A percentile compares a stretch with the other conserved stretches of the same genome.
These are phyloP conservation scores for Aureobasidium musti DNA, from an alignment of 2,329 filamentous ascomycete species.

Conservation along the genomic window DNA sequence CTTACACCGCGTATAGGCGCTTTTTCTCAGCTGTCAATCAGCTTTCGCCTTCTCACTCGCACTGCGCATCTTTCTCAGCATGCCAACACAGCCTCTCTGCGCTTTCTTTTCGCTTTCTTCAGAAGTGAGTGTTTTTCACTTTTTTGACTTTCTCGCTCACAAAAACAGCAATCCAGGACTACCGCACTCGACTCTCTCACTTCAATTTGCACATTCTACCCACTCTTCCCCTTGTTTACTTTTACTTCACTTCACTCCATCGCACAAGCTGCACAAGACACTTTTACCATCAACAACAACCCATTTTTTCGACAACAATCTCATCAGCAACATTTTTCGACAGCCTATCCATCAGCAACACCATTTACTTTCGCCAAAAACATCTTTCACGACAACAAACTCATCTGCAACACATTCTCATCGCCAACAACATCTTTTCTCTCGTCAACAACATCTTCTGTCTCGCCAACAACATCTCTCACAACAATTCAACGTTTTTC, in stretches of 20 bases:
- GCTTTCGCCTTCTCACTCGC: background rate
- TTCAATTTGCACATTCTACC: background rate
- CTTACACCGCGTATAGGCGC: background rate
- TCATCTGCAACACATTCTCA: background rate
- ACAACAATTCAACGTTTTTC: background rate
- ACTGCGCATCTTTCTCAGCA: background rate
- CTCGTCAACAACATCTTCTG: background rate
- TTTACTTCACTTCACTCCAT: background rate
- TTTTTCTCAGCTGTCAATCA: background rate
- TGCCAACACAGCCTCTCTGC: background rate
- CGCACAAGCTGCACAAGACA: slow-evolving; percentile 8
- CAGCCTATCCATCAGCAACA: background rate
- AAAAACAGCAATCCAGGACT: background rate
- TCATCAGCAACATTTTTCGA: slow-evolving; percentile 1
- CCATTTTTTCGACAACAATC: background rate
- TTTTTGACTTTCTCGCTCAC: too few relatives aligned
- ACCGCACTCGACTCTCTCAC: background rate
- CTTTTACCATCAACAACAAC: background rate
- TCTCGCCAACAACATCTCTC: background rate
- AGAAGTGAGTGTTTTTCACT: too few relatives aligned
- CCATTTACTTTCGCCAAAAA: background rate
- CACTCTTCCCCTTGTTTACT: background rate
- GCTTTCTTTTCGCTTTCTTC: background rate
- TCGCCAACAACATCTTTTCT: background rate
- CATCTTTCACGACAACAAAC: background rate